Base-by-base conservation (phyloP, 1,284 basidiomycete species). In the Sporisorium graminicola region DNA sequence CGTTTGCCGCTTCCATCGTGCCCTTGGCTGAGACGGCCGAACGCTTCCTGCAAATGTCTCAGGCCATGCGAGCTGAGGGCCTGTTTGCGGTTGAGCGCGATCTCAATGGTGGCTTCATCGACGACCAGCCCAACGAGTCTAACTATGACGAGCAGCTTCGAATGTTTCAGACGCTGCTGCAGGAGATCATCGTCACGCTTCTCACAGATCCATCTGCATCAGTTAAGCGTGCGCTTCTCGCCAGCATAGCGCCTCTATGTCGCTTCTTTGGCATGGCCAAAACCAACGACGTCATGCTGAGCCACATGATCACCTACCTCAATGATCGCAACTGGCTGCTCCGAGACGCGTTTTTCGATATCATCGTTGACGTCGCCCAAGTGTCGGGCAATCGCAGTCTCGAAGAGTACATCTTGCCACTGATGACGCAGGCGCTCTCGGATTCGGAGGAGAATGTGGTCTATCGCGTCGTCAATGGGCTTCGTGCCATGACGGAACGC, bases 231-330 rank as follows among this genome's bases (percentile, higher is more conserved):
- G 87, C 88, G 1, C 86, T 89, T n/a, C 86, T 91, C 0, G 80
- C 92, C 65, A 91, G 94, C 77, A 93, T 98, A 33, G 92, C 92
- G 1, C 91, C 92, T 0, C 88, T 99, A 7, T 98, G 95, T 83
- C 91, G 94, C 58, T 98, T 99, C 87, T 91, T 99, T 40, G 96
- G 95, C 3, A 88, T 93, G 26, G 92, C 94, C 82, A 92, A 92
- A 83, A 96, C 97, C 1, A 96, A 97, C 86, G 95, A 99, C 79
- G 92, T 96, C 3, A 88, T 99, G 7, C 88, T 99, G 22, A 95
- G 94, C 77, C 95, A 99, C 85, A 96, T 99, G 91, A 95, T 99
- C 85, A 99, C 97, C 0, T 99, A 98, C 82, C 89, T 99, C 77
- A 99, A 99, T 83, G 95, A 98, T 81, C 94, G 97, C 82, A 85